Evolutionary conservation across 371 early-diverging fungal species (phyloP).

Genomic region (Encephalitozoon intestinalis): DNA sequence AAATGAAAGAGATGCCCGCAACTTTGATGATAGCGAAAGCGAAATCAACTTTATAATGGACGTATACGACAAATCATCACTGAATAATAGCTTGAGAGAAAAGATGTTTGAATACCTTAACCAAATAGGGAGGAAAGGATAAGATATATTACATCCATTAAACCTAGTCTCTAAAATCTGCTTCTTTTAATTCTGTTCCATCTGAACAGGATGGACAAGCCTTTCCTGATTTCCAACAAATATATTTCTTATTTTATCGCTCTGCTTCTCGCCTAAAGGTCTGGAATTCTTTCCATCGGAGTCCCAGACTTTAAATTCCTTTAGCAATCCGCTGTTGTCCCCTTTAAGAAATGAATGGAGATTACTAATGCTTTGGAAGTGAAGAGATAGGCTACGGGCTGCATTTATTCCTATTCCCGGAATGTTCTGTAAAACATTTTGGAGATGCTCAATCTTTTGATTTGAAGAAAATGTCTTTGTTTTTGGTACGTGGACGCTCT

Average conservation of each 20-base stretch:
- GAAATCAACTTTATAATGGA: constrained; percentile 16
- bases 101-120: constrained; percentile 5
- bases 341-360: neutral
- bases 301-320: constrained; percentile 25
- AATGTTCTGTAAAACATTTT: constrained; percentile 19
- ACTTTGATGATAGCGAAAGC: neutral
- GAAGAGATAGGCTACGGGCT: neutral
- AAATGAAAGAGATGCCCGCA: neutral
- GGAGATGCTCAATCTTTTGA: constrained; percentile 4
- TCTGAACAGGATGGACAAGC: neutral
- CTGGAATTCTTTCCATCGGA: constrained; percentile 10
- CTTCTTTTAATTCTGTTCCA: neutral
- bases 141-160: neutral
- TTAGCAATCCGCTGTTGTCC: neutral
- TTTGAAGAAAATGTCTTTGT: constrained; percentile 22
- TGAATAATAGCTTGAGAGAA: neutral
- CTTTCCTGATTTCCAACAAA: neutral
- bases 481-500: constrained; percentile 3
- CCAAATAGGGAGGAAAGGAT: neutral
- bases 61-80: neutral
- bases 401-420: constrained; percentile 34
- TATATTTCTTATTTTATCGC: neutral
- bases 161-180: neutral
- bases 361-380: constrained; percentile 7
- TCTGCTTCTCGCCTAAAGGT: constrained; percentile 14